phyloP scores from a whole-genome alignment of 306 rosid genomes.

The Cajanus cajan region DNA sequence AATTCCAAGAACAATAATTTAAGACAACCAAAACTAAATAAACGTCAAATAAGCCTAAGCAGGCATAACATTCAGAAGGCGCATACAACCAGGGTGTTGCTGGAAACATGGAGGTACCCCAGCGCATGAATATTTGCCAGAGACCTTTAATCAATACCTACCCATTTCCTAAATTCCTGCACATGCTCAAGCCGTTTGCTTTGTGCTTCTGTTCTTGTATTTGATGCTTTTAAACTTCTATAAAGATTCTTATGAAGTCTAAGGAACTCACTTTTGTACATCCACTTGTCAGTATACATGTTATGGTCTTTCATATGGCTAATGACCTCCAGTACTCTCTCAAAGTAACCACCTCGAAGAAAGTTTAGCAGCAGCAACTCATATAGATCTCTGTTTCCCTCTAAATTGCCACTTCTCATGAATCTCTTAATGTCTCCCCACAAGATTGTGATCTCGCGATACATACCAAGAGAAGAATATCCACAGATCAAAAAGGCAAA shows the following conservation, averaged over 20 bases:
- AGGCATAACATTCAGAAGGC: not conserved
- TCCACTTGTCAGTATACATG: constrained; percentile 65
- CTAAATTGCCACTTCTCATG: constrained; percentile 41
- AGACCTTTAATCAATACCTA: constrained; percentile 43
- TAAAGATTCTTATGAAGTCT: constrained; percentile 79
- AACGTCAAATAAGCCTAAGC: constrained; percentile 6
- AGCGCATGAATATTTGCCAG: not conserved
- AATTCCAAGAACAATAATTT: not conserved
- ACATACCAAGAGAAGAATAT: constrained; percentile 72
- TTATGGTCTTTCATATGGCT: constrained; percentile 55
- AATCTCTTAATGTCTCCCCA: constrained; percentile 93
- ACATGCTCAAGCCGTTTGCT: constrained; percentile 67
- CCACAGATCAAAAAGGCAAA: constrained; percentile 49
- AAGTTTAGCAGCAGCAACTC: constrained; percentile 70
- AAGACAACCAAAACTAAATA: constrained; percentile 11
- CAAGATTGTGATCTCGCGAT: constrained; percentile 63
- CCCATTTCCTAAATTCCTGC: constrained; percentile 71
- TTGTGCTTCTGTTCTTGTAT: constrained; percentile 78
- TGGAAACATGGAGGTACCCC: constrained; percentile 1
- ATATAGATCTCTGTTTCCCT: constrained; percentile 54
- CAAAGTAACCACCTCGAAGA: constrained; percentile 86
- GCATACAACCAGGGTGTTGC: not conserved
- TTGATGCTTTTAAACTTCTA: constrained; percentile 58
- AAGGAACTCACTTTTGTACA: constrained; percentile 72
- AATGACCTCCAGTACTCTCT: constrained; percentile 85